Base-by-base conservation (phyloP, 805 yeast genomes). In the Sugiyamaella smithiae region DNA sequence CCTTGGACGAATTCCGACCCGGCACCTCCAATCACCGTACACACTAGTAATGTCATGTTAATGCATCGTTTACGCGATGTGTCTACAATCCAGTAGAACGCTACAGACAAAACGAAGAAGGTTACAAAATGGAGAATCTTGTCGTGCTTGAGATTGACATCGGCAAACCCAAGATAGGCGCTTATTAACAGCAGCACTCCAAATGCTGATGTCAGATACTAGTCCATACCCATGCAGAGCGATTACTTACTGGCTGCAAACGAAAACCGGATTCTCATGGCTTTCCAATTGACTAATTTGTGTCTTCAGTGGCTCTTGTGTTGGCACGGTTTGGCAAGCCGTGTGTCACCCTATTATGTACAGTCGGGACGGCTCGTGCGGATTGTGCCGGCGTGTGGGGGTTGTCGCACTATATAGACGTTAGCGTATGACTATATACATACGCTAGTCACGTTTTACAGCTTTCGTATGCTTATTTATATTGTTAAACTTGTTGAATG, bases 71-170 rank as follows among this genome's bases (percentile, higher is more conserved):
- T 60, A 9, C 75, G 59, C 3, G 68, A 52, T 6, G 68, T 53
- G 47, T 71, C 75, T 4, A 71, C 49, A 19, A 68, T 57, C 76
- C 76, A 71, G 63, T 72, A 71, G 50, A 72, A 68, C n/a, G 58
- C 52, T 19, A 66, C 46, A 6, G 72, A 62, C 16, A 71, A 53
- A 19, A 66, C 40, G 44, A 71, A 68, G 51, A 71, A 71, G 20
- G 67, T 62, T 5, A 54, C 47, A 24, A 64, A 64, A 43, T 72
- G 76, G 24, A 67, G 54, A 4, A 57, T 50, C 52, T 71, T 72
- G 54, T 72, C 59, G 66, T 64, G 51, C 59, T 59, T 22, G 74
- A 57, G 46, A 23, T 54, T 28, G 35, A 57, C 49, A 35, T 57
- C 52, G 20, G 64, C 64, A 35, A 65, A 59, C 4, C 68, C 68